phyloP scores from a whole-genome alignment of 495 filamentous ascomycete species.

The Lasiosphaeria hispida region DNA sequence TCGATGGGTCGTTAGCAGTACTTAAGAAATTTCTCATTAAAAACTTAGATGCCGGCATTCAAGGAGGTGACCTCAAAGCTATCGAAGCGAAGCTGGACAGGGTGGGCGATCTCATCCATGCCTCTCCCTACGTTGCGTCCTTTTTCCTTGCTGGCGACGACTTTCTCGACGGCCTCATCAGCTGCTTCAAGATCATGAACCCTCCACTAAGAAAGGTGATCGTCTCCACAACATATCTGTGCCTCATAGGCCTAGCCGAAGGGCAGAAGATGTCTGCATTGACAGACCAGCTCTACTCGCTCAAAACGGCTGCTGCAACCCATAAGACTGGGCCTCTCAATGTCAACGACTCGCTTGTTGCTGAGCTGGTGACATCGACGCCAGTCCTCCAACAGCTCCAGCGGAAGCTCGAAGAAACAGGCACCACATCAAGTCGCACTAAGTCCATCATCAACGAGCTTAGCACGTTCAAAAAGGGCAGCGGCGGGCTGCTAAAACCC shows the following conservation, averaged over 20 bases:
- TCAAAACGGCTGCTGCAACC: conserved; percentile 64
- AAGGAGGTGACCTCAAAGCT: conserved; percentile 44
- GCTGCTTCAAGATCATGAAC: conserved; percentile 60
- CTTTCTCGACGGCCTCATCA: conserved; percentile 71
- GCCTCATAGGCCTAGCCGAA: conserved; percentile 65
- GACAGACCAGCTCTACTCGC: conserved; percentile 75
- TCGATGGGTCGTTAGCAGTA: conserved; percentile 34
- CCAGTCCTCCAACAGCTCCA: conserved; percentile 51
- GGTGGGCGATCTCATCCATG: conserved; percentile 52
- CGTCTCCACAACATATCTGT: conserved; percentile 69
- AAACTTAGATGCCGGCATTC: conserved; percentile 50
- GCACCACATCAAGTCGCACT: conserved; percentile 42
- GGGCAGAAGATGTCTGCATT: conserved; percentile 67
- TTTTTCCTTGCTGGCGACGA: conserved; percentile 81
- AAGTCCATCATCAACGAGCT: conserved; percentile 57
- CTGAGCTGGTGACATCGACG: conserved; percentile 62
- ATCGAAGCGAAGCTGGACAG: conserved; percentile 45
- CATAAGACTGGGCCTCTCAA: conserved; percentile 51
- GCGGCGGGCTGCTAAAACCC: conserved; percentile 49
- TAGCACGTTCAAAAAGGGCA: conserved; percentile 52
- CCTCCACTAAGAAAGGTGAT: conserved; percentile 58
- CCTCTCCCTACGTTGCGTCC: conserved; percentile 50
- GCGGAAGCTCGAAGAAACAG: conserved; percentile 41
- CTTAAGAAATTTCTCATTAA: conserved; percentile 46
- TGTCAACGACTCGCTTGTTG: conserved; percentile 54